phyloP scores from a whole-genome alignment of 495 filamentous ascomycete genomes.

The Talaromyces wortmannii region DNA sequence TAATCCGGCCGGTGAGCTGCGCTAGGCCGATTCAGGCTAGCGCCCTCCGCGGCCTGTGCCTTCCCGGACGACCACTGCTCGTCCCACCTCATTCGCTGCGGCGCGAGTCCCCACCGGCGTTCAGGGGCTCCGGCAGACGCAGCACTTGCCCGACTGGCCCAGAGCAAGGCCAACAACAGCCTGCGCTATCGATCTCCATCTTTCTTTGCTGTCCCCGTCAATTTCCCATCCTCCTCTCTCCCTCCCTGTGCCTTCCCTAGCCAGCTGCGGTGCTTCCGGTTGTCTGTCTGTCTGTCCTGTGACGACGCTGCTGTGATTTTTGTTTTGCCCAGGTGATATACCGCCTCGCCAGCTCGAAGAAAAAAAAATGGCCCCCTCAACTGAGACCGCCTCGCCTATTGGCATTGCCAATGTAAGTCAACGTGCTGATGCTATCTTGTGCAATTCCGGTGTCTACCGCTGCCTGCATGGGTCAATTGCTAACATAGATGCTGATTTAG shows the following conservation, averaged over 20 bases:
- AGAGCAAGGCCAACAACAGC: background rate
- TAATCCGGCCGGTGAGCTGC: conserved; percentile 11
- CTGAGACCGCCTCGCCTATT: conserved; percentile 88
- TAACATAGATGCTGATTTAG: conserved; percentile 24
- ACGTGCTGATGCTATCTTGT: background rate
- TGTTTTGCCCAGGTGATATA: conserved; percentile 3
- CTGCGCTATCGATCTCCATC: conserved; percentile 1
- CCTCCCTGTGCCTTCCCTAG: background rate
- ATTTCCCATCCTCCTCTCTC: background rate
- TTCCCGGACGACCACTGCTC: background rate
- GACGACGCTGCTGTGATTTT: conserved; percentile 6
- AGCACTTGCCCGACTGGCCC: background rate
- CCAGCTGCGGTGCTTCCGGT: background rate
- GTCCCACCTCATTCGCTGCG: background rate
- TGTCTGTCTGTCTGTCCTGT: background rate
- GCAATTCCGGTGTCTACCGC: background rate
- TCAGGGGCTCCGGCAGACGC: conserved; percentile 7
- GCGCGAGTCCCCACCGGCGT: background rate
- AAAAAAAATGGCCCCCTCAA: conserved; percentile 63
- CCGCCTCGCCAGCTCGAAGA: background rate
- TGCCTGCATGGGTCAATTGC: conserved; percentile 3
- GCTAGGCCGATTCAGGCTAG: background rate
- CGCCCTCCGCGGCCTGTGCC: conserved; percentile 7
- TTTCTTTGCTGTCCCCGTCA: background rate
- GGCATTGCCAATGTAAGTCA: conserved; percentile 92